Percentiles rank a stretch among this genome's conserved stretches.
These are phyloP conservation scores for Primulina tabacum DNA, from an alignment of 257 asterid genomes.

Conservation along the genomic window DNA sequence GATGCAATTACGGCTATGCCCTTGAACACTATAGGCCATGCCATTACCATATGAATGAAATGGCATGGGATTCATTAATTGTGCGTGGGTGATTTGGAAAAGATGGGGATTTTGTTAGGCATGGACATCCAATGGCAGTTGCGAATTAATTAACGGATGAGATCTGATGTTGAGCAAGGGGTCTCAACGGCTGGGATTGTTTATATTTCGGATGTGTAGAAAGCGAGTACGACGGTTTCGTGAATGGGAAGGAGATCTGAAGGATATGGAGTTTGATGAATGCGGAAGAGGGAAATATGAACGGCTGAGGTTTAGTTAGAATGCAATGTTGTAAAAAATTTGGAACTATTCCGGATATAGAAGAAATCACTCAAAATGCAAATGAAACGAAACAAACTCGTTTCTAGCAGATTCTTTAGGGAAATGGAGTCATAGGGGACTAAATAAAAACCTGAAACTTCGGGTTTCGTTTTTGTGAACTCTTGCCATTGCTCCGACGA, in stretches of 20 bases:
- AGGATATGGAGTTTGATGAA: conserved; percentile 32
- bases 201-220: not conserved
- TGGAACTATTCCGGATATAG: too few species aligned
- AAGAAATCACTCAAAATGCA: too few species aligned
- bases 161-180: conserved; percentile 30
- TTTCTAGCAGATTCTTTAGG: not conserved
- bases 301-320: conserved; percentile 32
- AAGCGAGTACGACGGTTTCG: too few species aligned
- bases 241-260: conserved; percentile 33
- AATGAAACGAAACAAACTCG: not conserved
- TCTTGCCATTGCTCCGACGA: conserved; percentile 41
- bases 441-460: conserved; percentile 34
- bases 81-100: conserved; percentile 36
- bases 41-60: conserved; percentile 5
- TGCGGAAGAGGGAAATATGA: conserved; percentile 23
- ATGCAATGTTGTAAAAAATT: conserved; percentile 19
- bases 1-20: conserved; percentile 33
- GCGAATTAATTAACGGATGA: conserved; percentile 39
- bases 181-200: conserved; percentile 34
- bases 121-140: conserved; percentile 47
- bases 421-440: not conserved
- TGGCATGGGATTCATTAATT: conserved; percentile 6
- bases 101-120: conserved; percentile 26
- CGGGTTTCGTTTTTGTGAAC: conserved; percentile 30
- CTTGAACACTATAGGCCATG: not conserved